Evolutionary conservation across 805 yeast species (phyloP), one percentile per base, ranked within the genome.

Genomic region (Diddensiella transvaalensis): DNA sequence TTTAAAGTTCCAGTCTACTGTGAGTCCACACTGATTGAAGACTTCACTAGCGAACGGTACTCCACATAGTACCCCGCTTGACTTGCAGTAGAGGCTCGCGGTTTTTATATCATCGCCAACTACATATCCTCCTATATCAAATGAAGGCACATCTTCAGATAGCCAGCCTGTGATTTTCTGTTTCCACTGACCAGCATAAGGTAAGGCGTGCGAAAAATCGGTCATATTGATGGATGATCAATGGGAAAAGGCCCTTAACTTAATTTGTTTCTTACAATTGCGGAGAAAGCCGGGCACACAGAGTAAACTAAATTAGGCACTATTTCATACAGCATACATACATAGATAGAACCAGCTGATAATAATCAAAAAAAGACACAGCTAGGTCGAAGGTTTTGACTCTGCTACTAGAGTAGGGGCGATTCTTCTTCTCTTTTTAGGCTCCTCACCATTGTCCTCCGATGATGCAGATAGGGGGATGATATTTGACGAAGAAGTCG

Each of bases 71-170:
- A 87, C 73, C 22, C 97, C 96, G 36, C 74, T 71, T 51, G 83
- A 83, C 66, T 90, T 90, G 74, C 95, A 85, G 68, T 78, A 84
- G 38, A 90, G 71, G 1, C 87, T 80, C 1, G 96, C 97, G 2
- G 80, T 72, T 60, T 87, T 85, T 2, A 57, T 56, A 39, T 75
- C 82, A 46, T 76, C 75, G 10, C 98, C 97, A n/a, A 91, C 98
- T 1, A 91, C 98, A 60, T 71, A 87, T 1, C 96, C 98, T 29
- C 98, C 98, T 59, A 83, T 85, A 65, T 90, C 98, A 59, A 91
- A 91, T 0, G 95, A 80, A 1, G 98, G 97, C 13, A 86, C 91
- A 60, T 90, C 98, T 61, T 90, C 98, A 3, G 78, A 72, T 11
- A 90, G 71, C 83, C 87, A 90, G 39, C 70, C 73, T 6, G 88